phyloP scores from a whole-genome alignment of 257 asterid species.

The Gentiana dahurica region DNA sequence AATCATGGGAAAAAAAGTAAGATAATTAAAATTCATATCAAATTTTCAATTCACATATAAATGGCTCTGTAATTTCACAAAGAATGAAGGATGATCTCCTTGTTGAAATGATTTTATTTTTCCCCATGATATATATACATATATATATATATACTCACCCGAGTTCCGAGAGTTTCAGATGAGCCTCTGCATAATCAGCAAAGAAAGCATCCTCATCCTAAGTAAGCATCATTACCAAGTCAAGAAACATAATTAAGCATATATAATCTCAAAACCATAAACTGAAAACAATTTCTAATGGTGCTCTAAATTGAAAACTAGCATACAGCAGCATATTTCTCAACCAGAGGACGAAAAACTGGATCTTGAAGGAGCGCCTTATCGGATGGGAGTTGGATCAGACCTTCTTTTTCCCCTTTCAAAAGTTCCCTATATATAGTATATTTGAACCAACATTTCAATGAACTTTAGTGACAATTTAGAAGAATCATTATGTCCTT shows the following conservation, averaged over 20 bases:
- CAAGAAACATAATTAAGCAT: neutral
- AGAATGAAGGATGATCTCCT: no score
- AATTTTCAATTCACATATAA: no score
- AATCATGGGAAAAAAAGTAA: no score
- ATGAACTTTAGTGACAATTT: neutral
- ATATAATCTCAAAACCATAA: neutral
- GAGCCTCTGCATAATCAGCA: conserved; percentile 71
- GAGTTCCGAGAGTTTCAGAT: conserved; percentile 72
- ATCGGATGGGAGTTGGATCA: conserved; percentile 65
- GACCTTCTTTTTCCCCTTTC: conserved; percentile 51
- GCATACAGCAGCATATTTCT: conserved; percentile 65
- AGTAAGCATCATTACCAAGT: neutral
- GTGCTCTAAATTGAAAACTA: no score
- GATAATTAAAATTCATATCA: no score
- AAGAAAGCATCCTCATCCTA: conserved; percentile 90
- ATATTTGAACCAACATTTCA: neutral
- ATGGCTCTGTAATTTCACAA: no score
- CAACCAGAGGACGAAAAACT: conserved; percentile 39
- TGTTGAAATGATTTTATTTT: no score
- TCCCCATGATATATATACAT: no score
- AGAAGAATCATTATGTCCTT: neutral
- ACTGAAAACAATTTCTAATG: neutral
- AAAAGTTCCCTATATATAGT: conserved; percentile 42
- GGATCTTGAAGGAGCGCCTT: conserved; percentile 56
- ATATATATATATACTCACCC: conserved; percentile 33